Evolutionary conservation across 169 alveolate genomes (phyloP), one percentile per base, ranked within the genome.

Genomic region (Plasmodium berghei): DNA sequence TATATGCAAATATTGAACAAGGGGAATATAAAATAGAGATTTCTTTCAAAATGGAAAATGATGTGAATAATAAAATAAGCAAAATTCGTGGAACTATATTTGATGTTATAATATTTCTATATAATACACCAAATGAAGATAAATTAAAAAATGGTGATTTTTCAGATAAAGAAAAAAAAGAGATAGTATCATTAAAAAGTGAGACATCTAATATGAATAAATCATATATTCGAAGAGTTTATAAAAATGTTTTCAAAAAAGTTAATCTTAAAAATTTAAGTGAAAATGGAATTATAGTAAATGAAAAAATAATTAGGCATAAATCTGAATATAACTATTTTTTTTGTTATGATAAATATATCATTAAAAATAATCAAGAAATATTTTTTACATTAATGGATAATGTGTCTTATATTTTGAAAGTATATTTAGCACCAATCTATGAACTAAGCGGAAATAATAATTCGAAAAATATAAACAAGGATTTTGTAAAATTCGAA

Each of bases 21-120:
- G 89, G 89, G 20, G 77, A 77, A 45, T 77, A 77, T 45, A 70
- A 77, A 52, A 64, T 77, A 48, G 26, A 46, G 48, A 8, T 20
- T 70, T 0, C 66, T 63, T 58, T 75, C 70, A 5, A 10, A 4
- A 8, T 58, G n/a, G 9, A 24, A 3, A 69, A 63, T 9, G 18
- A 62, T 26, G 18, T 49, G 26, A 62, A 77, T 63, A 70, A 45
- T 22, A 5, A 34, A 34, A 5, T 34, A 34, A 34, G 0, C 8
- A 34, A 34, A 34, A 34, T 34, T 34, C 8, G 0, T 34, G 42
- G 42, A 0, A 26, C 34, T 9, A 77, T 77, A n/a, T 77, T 77
- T 26, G 89, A 77, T 56, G 10, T 77, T 24, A 56, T 77, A 42
- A 34, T 77, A 16, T 22, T 62, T 18, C 2, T 16, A 52, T 4